Base-by-base conservation (phyloP, 2,329 filamentous ascomycete genomes). In the Pseudogymnoascus sp. region DNA sequence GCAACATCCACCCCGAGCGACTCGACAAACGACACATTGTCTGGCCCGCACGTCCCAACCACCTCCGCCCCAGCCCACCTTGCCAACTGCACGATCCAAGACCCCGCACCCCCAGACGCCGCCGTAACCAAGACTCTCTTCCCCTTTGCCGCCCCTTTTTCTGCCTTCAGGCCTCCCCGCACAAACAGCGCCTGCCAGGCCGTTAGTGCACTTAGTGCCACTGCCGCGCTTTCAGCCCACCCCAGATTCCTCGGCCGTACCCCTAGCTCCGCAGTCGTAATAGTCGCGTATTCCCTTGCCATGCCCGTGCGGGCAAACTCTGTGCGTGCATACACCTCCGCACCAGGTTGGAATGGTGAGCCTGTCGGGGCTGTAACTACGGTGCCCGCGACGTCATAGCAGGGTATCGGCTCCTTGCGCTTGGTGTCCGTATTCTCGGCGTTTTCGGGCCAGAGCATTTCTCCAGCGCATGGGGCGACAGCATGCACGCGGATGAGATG, bases 121-220 rank as follows among this genome's bases (percentile, higher is more conserved):
- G 74, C 80, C 4, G 76, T 80, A 13, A 81, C 70, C 10, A 79
- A 72, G 4, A 81, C 70, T n/a, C 74, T 69, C 69, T 77, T 78
- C 13, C 71, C 72, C n/a, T 65, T 66, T 66, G 31, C 67, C 66
- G n/a, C 65, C 16, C 3, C 66, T 64, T 8, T 68, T 16, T 69
- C 34, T 6, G 61, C 67, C 16, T 64, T 57, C 21, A 75, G n/a
- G 23, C 73, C 73, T 1, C 69, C 71, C 63, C 77, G 71, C n/a
- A 74, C 72, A 57, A 80, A 80, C 1, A 81, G 67, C 6, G 73
- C 75, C 69, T 80, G 78, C 73, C 74, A 79, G 6, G 78, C 79
- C 63, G 76, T 80, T 66, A 77, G 60, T 6, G 76, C 75, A 8
- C 72, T 75, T 64, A 80, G 69, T 16, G 78, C 77, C 3, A 79